These are phyloP conservation scores for Ogataea ganodermae DNA, from an alignment of 805 yeast genomes.

Conservation along the genomic window DNA sequence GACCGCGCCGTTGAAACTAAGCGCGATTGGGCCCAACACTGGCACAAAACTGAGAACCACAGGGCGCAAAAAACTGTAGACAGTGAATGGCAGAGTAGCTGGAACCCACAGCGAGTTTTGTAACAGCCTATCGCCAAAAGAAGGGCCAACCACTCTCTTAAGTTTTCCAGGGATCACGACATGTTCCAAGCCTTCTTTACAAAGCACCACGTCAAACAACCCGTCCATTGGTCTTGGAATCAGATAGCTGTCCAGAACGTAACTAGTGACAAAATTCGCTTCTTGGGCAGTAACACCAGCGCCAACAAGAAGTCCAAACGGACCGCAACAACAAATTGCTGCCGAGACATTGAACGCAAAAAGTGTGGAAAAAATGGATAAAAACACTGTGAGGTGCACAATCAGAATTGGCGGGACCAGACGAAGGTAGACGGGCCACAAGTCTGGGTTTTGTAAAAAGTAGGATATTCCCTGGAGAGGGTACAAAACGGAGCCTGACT, in stretches of 20 bases:
- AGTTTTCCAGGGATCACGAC: conserved; percentile 38
- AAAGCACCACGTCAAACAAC: conserved; percentile 31
- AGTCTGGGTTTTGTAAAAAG: conserved; percentile 26
- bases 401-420: conserved; percentile 27
- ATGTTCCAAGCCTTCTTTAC: conserved; percentile 29
- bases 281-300: conserved; percentile 29
- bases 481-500: conserved; percentile 20
- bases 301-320: conserved; percentile 31
- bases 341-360: conserved; percentile 28
- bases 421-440: conserved; percentile 31
- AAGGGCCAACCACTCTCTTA: conserved; percentile 31
- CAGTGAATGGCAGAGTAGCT: conserved; percentile 11
- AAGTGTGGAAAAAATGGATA: conserved; percentile 21
- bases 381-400: conserved; percentile 23
- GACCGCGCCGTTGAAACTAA: conserved; percentile 22
- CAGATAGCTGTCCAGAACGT: conserved; percentile 27
- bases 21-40: conserved; percentile 25
- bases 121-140: conserved; percentile 26
- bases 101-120: conserved; percentile 23
- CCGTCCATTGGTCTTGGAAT: conserved; percentile 29
- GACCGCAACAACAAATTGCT: conserved; percentile 27
- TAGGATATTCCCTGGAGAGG: conserved; percentile 31
- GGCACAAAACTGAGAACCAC: conserved; percentile 27
- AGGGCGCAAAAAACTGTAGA: conserved; percentile 16
- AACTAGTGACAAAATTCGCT: conserved; percentile 27